These are phyloP conservation scores for Thraustotheca clavata DNA, from an alignment of 352 stramenopile species.

Conservation along the genomic window DNA sequence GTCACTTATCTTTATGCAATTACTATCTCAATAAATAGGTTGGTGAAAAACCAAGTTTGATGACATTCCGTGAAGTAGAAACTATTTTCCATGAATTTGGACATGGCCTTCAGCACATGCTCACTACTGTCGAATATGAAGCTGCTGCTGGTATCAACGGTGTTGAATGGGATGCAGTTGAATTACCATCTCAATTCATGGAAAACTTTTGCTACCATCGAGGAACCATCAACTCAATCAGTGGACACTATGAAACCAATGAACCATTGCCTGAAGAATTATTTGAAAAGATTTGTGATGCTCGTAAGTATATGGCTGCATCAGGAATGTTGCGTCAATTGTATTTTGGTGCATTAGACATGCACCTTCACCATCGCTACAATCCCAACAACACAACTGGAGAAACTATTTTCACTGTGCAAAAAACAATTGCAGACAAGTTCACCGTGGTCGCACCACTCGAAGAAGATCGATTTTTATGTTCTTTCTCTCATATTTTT, in stretches of 20 bases:
- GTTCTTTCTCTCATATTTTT: constrained; percentile 97
- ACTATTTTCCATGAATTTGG: constrained; percentile 96
- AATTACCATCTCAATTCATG: constrained; percentile 99
- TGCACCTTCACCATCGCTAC: constrained; percentile 77
- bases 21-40: constrained; percentile 21
- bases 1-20: neutral
- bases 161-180: constrained; percentile 98
- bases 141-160: constrained; percentile 95
- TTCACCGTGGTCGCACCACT: constrained; percentile 88
- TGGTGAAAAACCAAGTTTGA: constrained; percentile 92
- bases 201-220: constrained; percentile 98
- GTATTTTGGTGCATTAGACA: constrained; percentile 88
- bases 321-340: constrained; percentile 94
- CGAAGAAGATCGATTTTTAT: constrained; percentile 93
- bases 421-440: constrained; percentile 77
- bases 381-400: constrained; percentile 30
- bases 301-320: constrained; percentile 94
- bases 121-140: constrained; percentile 93
- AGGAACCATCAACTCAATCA: constrained; percentile 35
- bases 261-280: constrained; percentile 89
- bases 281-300: constrained; percentile 93
- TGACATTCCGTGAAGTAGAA: constrained; percentile 97
- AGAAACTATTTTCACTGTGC: constrained; percentile 92
- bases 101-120: constrained; percentile 98
- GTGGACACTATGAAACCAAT: constrained; percentile 74